Evolutionary conservation across 768 basidiomycete species (phyloP).

Genomic region (Lyophyllum semitale): DNA sequence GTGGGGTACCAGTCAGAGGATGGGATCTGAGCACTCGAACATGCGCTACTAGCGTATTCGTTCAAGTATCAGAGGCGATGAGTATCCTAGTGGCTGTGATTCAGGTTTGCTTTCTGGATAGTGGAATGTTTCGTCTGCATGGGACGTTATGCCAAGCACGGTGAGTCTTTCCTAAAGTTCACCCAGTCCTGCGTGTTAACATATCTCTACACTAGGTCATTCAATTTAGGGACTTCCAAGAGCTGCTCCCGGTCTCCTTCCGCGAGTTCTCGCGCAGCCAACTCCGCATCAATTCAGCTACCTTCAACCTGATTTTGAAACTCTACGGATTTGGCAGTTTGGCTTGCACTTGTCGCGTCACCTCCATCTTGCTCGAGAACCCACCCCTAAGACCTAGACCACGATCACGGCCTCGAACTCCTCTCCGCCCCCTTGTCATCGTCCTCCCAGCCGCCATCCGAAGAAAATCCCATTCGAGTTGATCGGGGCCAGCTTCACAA

Average conservation of each 20-base stretch:
- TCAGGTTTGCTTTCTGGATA: conserved; percentile 94
- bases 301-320: too few relatives aligned
- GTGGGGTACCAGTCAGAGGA: conserved; percentile 91
- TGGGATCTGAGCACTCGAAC: conserved; percentile 80
- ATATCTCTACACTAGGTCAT: conserved; percentile 52
- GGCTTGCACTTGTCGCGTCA: too few relatives aligned
- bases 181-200: conserved; percentile 4
- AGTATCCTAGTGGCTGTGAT: conserved; percentile 97
- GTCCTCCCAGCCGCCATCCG: too few relatives aligned
- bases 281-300: too few relatives aligned
- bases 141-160: conserved; percentile 98
- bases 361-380: too few relatives aligned
- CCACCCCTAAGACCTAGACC: too few relatives aligned
- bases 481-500: too few relatives aligned
- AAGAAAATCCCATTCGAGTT: too few relatives aligned
- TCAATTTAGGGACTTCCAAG: conserved; percentile 88
- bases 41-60: conserved; percentile 93
- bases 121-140: conserved; percentile 98
- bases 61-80: conserved; percentile 84
- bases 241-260: conserved; percentile 94
- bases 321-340: too few relatives aligned
- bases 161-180: conserved; percentile 44
- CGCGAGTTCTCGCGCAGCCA: conserved; percentile 96
- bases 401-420: too few relatives aligned
- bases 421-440: too few relatives aligned